Base-by-base conservation (phyloP, 768 basidiomycete species). In the Serendipita sp. region DNA sequence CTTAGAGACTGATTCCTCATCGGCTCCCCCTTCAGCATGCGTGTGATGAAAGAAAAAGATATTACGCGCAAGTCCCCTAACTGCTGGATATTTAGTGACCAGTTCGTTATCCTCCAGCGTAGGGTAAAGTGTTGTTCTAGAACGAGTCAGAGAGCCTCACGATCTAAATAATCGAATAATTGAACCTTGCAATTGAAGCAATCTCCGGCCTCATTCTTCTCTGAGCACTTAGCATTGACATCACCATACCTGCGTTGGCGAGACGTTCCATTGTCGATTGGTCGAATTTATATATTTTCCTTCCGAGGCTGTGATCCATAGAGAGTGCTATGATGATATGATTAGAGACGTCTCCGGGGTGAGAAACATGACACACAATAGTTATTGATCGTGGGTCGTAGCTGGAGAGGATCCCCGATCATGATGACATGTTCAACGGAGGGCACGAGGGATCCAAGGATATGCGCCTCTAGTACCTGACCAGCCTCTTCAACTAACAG, bases 401-500 rank as follows among this genome's bases (percentile, higher is more conserved):
- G 76, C 71, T 90, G 88, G 2, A 79, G 75, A 3, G 88, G 88
- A 65, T 90, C 88, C 0, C 88, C 88, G n/a, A 90, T 88, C 44
- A 83, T 74, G 63, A 90, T 87, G 20, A 90, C 73, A 43, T 90
- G 87, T 63, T 88, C 77, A 0, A 89, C 78, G 2, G 82, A 68
- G 0, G 78, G 77, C 2, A 86, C 85, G 0, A 88, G 74, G 41
- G 77, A 80, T 2, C 78, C 80, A 3, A 89, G 70, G 14, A 88
- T 76, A 65, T 90, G 88, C 2, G 88, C 84, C 71, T 90, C 88
- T 30, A 90, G 76, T 1, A 89, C 85, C 71, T 90, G 88, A 0
- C 88, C 88, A 0, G 88, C 88, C 69, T 90, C 88, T 70, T 90
- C 87, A 0, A 90, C 83, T 51, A 90, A 72, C 51, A 88, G 68